phyloP scores from a whole-genome alignment of 2,329 filamentous ascomycete species.

The Teratosphaeria destructans region DNA sequence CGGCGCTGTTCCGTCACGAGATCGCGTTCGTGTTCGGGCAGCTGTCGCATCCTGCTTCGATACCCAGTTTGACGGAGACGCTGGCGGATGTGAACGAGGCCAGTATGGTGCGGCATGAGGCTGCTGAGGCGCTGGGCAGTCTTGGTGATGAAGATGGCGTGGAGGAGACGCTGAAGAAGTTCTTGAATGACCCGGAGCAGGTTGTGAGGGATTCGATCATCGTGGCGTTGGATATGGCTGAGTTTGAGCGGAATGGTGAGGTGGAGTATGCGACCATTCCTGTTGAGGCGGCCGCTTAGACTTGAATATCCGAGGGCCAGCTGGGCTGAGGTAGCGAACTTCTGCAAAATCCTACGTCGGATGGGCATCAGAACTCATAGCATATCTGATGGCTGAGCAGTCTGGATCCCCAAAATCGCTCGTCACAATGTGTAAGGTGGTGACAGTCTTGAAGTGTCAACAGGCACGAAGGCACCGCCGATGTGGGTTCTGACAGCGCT shows the following conservation, averaged over 20 bases:
- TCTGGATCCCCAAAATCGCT: neutral
- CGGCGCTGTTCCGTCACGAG: conserved; percentile 91
- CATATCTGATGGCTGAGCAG: too few relatives aligned
- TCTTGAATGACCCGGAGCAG: conserved; percentile 80
- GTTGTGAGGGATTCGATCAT: conserved; percentile 92
- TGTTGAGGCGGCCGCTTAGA: conserved; percentile 13
- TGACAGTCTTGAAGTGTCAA: too few relatives aligned
- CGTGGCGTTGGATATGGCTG: conserved; percentile 94
- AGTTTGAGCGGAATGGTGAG: conserved; percentile 84
- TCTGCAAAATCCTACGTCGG: too few relatives aligned
- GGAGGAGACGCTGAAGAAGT: conserved; percentile 70
- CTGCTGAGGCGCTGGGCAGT: conserved; percentile 88
- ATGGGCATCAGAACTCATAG: too few relatives aligned
- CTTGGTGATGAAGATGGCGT: conserved; percentile 90
- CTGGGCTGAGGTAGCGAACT: neutral
- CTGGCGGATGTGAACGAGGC: conserved; percentile 71
- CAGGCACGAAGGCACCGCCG: too few relatives aligned
- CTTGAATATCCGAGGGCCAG: neutral
- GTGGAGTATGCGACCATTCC: conserved; percentile 88
- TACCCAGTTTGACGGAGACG: conserved; percentile 71
- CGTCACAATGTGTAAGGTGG: neutral
- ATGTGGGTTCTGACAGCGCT: conserved; percentile 9
- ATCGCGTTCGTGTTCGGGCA: conserved; percentile 98
- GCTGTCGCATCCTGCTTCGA: conserved; percentile 89
- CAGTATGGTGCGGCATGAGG: conserved; percentile 96